phyloP scores from a whole-genome alignment of 202 grass and related monocot species.

The Schoenoplectus triqueter region DNA sequence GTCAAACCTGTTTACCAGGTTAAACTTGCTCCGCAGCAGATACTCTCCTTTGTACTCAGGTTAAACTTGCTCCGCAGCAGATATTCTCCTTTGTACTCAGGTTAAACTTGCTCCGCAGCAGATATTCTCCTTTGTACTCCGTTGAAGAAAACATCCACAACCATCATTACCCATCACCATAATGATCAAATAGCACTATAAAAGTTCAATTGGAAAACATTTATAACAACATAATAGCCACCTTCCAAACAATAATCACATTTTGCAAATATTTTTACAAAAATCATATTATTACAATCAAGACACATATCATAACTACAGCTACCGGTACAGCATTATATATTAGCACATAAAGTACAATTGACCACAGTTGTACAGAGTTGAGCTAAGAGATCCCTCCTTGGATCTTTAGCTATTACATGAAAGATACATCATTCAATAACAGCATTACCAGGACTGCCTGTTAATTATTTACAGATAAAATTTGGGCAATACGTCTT shows the following conservation, averaged over 20 bases:
- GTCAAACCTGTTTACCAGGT: not conserved
- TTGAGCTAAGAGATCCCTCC: not conserved
- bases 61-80: not conserved
- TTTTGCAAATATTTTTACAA: not conserved
- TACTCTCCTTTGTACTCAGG: not conserved
- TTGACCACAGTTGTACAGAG: not conserved
- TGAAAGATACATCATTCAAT: conserved; percentile 1
- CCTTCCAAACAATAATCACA: not conserved
- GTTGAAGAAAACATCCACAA: too few relatives aligned
- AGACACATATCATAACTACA: not conserved
- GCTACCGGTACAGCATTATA: not conserved
- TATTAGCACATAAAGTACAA: not conserved
- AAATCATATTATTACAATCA: not conserved
- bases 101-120: not conserved
- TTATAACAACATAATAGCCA: not conserved
- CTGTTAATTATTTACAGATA: conserved; percentile 11
- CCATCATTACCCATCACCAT: not conserved
- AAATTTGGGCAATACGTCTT: not conserved
- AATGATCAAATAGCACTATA: not conserved
- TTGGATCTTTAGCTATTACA: not conserved
- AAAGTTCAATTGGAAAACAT: not conserved
- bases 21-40: not conserved
- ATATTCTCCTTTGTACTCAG: not conserved
- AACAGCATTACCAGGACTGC: not conserved
- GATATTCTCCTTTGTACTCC: not conserved